phyloP scores from a whole-genome alignment of 2,329 filamentous ascomycete genomes.

The Beauveria sp. region DNA sequence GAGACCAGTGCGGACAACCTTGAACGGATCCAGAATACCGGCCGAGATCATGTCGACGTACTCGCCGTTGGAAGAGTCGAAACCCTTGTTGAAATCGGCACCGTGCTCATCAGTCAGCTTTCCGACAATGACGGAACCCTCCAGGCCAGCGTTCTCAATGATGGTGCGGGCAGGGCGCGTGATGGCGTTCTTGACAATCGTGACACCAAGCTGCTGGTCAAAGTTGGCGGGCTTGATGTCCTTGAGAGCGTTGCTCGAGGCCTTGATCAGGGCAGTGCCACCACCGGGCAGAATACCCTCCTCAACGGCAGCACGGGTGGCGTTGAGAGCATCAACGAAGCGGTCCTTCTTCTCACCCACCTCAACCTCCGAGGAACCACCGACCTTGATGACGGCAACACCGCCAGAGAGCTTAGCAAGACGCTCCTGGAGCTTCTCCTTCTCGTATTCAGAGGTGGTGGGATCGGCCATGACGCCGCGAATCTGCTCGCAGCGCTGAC shows the following conservation, averaged over 20 bases:
- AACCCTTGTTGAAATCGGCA: constrained; percentile 94
- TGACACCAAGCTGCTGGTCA: constrained; percentile 97
- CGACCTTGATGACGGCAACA: constrained; percentile 99
- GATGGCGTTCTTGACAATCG: constrained; percentile 96
- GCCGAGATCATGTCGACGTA: constrained; percentile 97
- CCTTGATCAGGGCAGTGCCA: constrained; percentile 97
- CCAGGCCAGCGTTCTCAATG: constrained; percentile 93
- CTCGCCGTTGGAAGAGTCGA: constrained; percentile 92
- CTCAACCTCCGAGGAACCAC: constrained; percentile 95
- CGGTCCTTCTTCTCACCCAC: constrained; percentile 99
- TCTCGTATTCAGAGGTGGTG: constrained; percentile 96
- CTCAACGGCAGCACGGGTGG: constrained; percentile 95
- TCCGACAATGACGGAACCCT: constrained; percentile 93
- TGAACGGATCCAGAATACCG: constrained; percentile 98
- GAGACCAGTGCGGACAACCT: constrained; percentile 96
- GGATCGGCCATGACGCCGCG: constrained; percentile 93
- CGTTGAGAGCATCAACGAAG: constrained; percentile 96
- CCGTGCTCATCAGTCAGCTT: constrained; percentile 95
- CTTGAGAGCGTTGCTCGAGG: constrained; percentile 77
- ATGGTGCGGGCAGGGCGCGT: constrained; percentile 91
- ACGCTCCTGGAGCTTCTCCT: constrained; percentile 99
- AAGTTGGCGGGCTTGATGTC: constrained; percentile 89
- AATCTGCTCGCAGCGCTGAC: constrained; percentile 98
- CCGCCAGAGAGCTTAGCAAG: constrained; percentile 98
- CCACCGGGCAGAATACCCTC: constrained; percentile 98